A percentile compares a stretch with the other conserved stretches of the same genome.
phyloP scores from a whole-genome alignment of 345 rosid species.

The Corchorus olitorius region DNA sequence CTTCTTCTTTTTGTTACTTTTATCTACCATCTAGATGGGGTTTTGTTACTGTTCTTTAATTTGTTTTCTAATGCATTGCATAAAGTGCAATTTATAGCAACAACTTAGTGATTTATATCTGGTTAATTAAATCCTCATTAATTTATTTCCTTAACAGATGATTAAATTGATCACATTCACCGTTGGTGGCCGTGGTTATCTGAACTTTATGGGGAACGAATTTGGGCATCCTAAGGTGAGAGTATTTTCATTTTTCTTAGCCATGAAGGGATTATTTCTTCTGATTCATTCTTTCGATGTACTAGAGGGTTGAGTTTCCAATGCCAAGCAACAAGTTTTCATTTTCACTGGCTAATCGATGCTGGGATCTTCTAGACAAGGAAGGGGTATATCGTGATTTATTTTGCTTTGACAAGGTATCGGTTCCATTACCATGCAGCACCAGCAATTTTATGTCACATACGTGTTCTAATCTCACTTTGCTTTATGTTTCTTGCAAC shows the following conservation, averaged over 20 bases:
- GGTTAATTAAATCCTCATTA: conserved; percentile 13
- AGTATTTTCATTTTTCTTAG: conserved; percentile 18
- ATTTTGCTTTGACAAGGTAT: conserved; percentile 81
- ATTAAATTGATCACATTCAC: conserved; percentile 83
- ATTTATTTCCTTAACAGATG: conserved; percentile 60
- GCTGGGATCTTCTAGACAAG: conserved; percentile 74
- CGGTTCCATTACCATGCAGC: conserved; percentile 5
- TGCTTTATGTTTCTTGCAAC: not conserved
- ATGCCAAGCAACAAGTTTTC: conserved; percentile 81
- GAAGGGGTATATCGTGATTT: conserved; percentile 56
- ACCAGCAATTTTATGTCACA: not conserved
- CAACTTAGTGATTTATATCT: conserved; percentile 8
- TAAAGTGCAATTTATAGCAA: not conserved
- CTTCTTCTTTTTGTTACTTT: not conserved
- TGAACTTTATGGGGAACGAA: conserved; percentile 97
- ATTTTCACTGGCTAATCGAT: conserved; percentile 80
- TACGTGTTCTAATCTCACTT: conserved; percentile 8
- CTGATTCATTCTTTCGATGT: conserved; percentile 34
- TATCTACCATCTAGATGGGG: not conserved
- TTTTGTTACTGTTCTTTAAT: not conserved
- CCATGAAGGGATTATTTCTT: conserved; percentile 18
- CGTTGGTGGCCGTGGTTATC: conserved; percentile 82
- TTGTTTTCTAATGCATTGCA: not conserved
- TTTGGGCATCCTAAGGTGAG: conserved; percentile 93
- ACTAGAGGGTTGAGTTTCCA: conserved; percentile 93